Conservation (phyloP, 306 rosid genomes). For the Datisca glomerata region DNA sequence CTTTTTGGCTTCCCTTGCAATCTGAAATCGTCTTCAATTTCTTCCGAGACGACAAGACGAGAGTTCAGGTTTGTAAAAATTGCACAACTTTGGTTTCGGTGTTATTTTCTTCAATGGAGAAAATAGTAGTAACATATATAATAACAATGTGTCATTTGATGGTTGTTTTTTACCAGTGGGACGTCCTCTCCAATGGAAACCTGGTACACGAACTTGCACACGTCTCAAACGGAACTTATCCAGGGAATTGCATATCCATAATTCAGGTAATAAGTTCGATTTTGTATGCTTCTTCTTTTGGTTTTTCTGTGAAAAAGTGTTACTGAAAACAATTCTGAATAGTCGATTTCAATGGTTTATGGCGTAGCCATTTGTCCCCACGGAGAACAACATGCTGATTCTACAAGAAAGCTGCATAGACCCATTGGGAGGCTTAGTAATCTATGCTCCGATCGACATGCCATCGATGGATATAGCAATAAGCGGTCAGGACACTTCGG, state of each 20-base stretch:
- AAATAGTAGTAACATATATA: too few species aligned
- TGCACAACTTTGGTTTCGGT: too few species aligned
- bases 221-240: constrained; percentile 37
- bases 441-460: constrained; percentile 41
- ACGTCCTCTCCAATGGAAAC: constrained; percentile 30
- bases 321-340: background rate
- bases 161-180: constrained; percentile 50
- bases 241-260: constrained; percentile 36
- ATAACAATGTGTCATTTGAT: too few species aligned
- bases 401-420: constrained; percentile 52
- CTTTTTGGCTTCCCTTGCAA: constrained; percentile 47
- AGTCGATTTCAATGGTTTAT: background rate
- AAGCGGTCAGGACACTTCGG: constrained; percentile 27
- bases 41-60: constrained; percentile 24
- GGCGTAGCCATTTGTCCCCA: constrained; percentile 35
- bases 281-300: background rate
- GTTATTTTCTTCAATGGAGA: too few species aligned
- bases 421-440: constrained; percentile 24
- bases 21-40: constrained; percentile 25
- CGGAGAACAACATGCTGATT: constrained; percentile 24
- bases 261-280: constrained; percentile 45
- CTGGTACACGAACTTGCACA: constrained; percentile 27
- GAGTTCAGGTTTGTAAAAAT: constrained; percentile 42
- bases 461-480: constrained; percentile 11
- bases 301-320: too few species aligned